phyloP scores from a whole-genome alignment of 257 asterid genomes.

The Cordia subcordata region DNA sequence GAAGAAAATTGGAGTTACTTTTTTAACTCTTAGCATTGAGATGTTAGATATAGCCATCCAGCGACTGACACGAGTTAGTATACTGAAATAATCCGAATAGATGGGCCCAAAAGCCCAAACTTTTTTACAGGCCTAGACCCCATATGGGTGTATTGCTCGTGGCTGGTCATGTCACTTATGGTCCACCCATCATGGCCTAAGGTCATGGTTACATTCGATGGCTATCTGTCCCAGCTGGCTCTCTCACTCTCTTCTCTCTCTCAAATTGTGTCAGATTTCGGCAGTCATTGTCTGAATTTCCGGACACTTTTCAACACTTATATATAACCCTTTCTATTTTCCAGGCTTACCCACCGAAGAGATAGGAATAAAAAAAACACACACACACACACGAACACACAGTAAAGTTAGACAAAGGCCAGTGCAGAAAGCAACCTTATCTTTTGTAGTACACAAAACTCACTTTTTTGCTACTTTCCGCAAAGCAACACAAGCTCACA shows the following conservation, averaged over 20 bases:
- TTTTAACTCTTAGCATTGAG: too few species aligned
- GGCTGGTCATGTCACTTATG: conserved; percentile 52
- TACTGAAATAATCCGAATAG: too few species aligned
- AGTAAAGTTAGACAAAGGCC: too few species aligned
- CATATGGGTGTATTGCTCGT: too few species aligned
- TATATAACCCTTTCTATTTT: conserved; percentile 24
- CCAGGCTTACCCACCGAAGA: conserved; percentile 4
- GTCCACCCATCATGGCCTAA: conserved; percentile 52
- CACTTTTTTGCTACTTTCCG: neutral
- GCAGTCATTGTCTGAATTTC: conserved; percentile 35
- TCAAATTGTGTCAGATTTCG: conserved; percentile 26
- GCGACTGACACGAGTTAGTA: too few species aligned
- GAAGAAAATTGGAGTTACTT: too few species aligned
- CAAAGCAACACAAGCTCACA: neutral
- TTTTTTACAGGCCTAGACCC: too few species aligned
- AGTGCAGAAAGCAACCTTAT: conserved; percentile 27
- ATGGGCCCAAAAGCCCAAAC: too few species aligned
- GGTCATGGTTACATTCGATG: conserved; percentile 37
- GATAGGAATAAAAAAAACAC: neutral
- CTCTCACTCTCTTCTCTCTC: conserved; percentile 1
- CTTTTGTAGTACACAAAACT: conserved; percentile 15
- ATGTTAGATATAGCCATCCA: too few species aligned
- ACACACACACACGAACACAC: too few species aligned
- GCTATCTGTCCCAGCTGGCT: conserved; percentile 29
- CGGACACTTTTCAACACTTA: conserved; percentile 32